Evolutionary conservation across 176 grass and related monocot genomes (phyloP).

Genomic region (Phyllostachys edulis): DNA sequence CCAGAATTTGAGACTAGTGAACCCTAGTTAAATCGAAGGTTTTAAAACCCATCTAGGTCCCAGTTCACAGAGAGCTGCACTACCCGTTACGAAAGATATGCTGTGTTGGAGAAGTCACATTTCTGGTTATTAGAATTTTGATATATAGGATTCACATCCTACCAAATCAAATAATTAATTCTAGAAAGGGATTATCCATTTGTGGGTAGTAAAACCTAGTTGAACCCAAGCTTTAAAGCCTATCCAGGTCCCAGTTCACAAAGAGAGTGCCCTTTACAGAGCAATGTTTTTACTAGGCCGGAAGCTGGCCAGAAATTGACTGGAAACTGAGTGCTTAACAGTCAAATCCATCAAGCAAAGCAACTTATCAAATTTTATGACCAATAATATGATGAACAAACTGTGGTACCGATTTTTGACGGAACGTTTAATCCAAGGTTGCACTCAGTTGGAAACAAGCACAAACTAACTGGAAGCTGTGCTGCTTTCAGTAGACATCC

Average conservation of each 20-base stretch:
- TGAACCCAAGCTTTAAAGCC: background rate
- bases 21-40: background rate
- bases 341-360: background rate
- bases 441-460: background rate
- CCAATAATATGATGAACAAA: background rate
- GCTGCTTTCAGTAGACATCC: background rate
- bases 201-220: background rate
- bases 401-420: background rate
- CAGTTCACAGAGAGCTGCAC: background rate
- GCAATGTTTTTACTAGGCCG: background rate
- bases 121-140: background rate
- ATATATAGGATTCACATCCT: background rate
- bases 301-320: background rate
- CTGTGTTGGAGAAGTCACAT: background rate
- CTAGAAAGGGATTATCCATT: background rate
- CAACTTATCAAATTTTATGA: background rate
- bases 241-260: background rate
- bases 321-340: background rate
- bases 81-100: background rate
- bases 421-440: background rate
- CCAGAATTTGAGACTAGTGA: background rate
- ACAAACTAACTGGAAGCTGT: background rate
- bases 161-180: slow-evolving; percentile 1
- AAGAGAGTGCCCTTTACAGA: background rate
- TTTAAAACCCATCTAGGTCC: background rate